A percentile compares a stretch with the other conserved stretches of the same genome.
Evolutionary conservation across 164 flowering plant genomes (phyloP).

Genomic region (Vitis cinerea): DNA sequence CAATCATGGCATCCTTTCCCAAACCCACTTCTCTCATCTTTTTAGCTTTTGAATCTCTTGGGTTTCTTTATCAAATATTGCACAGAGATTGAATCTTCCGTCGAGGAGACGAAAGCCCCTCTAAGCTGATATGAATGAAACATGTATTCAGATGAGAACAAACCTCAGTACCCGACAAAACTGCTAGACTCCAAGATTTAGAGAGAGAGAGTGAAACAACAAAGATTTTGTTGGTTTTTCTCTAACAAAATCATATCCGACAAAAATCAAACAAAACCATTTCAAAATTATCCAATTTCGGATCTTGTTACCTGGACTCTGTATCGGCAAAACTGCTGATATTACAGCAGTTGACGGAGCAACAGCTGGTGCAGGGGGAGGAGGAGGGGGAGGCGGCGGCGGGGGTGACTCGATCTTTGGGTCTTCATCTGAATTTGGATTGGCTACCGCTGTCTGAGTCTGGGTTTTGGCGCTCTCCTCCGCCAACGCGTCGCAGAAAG

Average conservation of each 20-base stretch:
- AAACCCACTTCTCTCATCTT: constrained; percentile 14
- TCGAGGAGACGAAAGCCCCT: not conserved
- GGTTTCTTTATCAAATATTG: constrained; percentile 10
- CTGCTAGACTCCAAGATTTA: constrained; percentile 32
- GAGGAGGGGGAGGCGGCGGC: constrained; percentile 13
- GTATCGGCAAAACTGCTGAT: constrained; percentile 26
- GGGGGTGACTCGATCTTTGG: constrained; percentile 22
- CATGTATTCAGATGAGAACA: constrained; percentile 23
- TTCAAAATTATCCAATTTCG: not conserved
- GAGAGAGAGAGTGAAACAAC: constrained; percentile 13
- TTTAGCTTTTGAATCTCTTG: constrained; percentile 27
- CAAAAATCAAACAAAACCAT: constrained; percentile 15
- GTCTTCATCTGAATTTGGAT: constrained; percentile 23
- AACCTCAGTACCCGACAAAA: constrained; percentile 40
- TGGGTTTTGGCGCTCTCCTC: constrained; percentile 49
- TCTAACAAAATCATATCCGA: constrained; percentile 13
- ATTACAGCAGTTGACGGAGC: constrained; percentile 23
- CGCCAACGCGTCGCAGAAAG: constrained; percentile 65
- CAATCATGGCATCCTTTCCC: constrained; percentile 30
- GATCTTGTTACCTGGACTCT: constrained; percentile 35
- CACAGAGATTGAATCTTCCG: constrained; percentile 14
- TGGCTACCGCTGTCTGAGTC: not conserved
- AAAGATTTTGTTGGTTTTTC: not conserved
- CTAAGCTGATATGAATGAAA: no score
- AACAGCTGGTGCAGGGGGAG: constrained; percentile 9